A percentile compares a stretch with the other conserved stretches of the same genome.
phyloP scores from a whole-genome alignment of 148 eudicot genomes.

The Vaccinium corymbosum region DNA sequence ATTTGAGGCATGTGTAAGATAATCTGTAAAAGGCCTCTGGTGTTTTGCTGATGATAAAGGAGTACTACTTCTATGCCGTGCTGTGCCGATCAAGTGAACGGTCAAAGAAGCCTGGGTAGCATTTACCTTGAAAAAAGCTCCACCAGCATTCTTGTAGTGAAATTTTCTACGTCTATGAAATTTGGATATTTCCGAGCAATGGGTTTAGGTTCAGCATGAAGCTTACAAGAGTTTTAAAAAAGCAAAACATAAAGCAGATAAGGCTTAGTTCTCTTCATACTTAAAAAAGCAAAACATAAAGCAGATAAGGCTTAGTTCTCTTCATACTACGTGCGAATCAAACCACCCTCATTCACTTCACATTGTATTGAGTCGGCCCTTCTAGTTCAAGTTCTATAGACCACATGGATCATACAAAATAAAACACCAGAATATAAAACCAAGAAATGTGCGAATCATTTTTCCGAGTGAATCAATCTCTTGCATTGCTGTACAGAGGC shows the following conservation, averaged over 20 bases:
- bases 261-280: not conserved
- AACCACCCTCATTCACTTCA: not conserved
- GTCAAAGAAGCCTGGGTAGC: not conserved
- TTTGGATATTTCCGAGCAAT: not conserved
- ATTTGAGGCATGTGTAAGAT: not conserved
- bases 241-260: not conserved
- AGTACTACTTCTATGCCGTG: not conserved
- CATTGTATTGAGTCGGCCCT: not conserved
- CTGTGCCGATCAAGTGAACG: not conserved
- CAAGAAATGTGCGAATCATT: not conserved
- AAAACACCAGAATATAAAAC: not conserved
- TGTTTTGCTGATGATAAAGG: not conserved
- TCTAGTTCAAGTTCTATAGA: not conserved
- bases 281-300: not conserved
- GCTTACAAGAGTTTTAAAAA: not conserved
- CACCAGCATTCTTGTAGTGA: not conserved
- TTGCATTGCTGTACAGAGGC: not conserved
- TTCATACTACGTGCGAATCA: not conserved
- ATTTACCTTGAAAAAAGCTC: not conserved
- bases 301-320: not conserved
- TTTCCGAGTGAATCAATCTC: not conserved
- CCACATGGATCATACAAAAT: not conserved
- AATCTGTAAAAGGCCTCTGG: not conserved
- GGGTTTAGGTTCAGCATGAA: not conserved
- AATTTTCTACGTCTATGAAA: not conserved